Base-by-base conservation (phyloP, 352 stramenopile species). In the Pythium volutum region DNA sequence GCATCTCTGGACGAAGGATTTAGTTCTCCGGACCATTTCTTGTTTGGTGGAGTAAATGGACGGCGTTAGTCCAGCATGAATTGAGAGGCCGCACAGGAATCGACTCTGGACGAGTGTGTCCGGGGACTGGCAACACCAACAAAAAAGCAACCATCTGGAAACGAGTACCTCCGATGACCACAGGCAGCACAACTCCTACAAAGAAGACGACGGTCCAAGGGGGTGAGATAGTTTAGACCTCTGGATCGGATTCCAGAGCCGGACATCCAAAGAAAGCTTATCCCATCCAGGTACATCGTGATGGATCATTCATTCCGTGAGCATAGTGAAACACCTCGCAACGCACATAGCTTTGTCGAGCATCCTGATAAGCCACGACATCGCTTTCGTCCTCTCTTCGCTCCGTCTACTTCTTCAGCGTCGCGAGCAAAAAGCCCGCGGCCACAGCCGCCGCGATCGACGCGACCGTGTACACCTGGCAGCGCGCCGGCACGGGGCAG, bases 401-500 rank as follows among this genome's bases (percentile, higher is more conserved):
- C 45, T 29, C 14, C 26, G 38, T 42, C 63, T 83, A 82, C 69
- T 77, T 79, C 71, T 85, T 87, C 12, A 81, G 62, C 31, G 68
- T 59, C 22, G 80, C 72, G 48, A 87, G 62, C 12, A 88, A 26
- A 39, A 88, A 73, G n/a, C 83, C 83, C 16, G 71, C 75, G 14
- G 69, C 76, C 62, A 92, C 88, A 4, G 83, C 81, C 8, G 82
- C 59, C 22, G 70, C 67, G 43, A 92, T 69, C 27, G 75, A 76
- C 48, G 66, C 79, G 45, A 92, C 68, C 3, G 83, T 84, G 55
- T 77, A 88, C 29, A 90, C 49, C 62, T 88, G 83, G 67, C 80
- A 89, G 64, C 76, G 81, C n/a, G 77, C 69, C 14, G 83, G 83
- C 46, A 90, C 76, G 6, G 79, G 77, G 69, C 82, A 90, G 20